Conservation (phyloP, 2,329 filamentous ascomycete species). For the Colletotrichum paranaense region DNA sequence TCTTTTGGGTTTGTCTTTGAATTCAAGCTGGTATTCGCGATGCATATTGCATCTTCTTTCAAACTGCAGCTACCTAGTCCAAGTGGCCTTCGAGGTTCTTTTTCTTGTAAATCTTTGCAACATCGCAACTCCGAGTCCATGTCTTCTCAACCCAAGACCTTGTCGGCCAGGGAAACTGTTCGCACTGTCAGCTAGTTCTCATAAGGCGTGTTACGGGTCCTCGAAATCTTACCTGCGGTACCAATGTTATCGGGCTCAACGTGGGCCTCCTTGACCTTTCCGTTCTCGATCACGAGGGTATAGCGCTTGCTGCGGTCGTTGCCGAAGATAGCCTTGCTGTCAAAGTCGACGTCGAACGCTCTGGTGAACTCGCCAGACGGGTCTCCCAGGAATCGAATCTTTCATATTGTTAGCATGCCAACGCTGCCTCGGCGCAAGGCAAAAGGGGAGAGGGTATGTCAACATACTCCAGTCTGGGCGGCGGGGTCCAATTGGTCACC, state of each 20-base stretch:
- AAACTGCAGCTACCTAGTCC: neutral
- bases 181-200: neutral
- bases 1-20: neutral
- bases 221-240: constrained; percentile 70
- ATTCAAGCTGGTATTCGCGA: neutral
- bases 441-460: neutral
- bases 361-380: constrained; percentile 83
- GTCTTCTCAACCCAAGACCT: constrained; percentile 54
- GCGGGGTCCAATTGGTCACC: constrained; percentile 79
- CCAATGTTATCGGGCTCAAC: constrained; percentile 93
- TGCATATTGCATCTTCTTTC: neutral
- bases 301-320: constrained; percentile 88
- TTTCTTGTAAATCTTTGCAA: neutral
- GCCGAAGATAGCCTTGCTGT: constrained; percentile 83
- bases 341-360: constrained; percentile 85
- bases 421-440: neutral
- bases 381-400: constrained; percentile 93
- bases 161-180: constrained; percentile 62
- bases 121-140: neutral
- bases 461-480: constrained; percentile 78
- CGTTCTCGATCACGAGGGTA: constrained; percentile 83
- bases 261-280: constrained; percentile 83
- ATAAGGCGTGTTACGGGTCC: constrained; percentile 6
- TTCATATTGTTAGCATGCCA: constrained; percentile 11
- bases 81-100: neutral